phyloP scores from a whole-genome alignment of 1,284 basidiomycete species.

The Ceratobasidium theobromae region DNA sequence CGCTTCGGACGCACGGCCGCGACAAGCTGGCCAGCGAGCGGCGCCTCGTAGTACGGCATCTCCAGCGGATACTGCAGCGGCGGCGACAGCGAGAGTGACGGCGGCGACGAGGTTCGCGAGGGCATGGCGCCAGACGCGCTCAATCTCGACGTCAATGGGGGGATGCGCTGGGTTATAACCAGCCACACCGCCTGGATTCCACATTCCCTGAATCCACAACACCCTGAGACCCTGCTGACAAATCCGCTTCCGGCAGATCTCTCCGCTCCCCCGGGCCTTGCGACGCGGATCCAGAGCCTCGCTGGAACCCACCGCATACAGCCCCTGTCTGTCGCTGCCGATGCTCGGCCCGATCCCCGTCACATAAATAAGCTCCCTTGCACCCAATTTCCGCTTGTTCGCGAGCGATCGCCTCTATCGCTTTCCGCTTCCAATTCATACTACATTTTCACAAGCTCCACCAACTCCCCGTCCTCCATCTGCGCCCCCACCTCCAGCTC shows the following conservation, averaged over 20 bases:
- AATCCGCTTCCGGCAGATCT: no score
- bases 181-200: background rate
- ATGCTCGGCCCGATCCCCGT: conserved; percentile 17
- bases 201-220: no score
- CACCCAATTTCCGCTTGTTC: background rate
- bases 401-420: background rate
- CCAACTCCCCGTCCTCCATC: conserved; percentile 34
- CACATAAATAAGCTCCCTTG: conserved; percentile 12
- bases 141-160: background rate
- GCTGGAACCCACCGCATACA: no score
- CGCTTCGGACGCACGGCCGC: conserved; percentile 54
- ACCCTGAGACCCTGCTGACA: no score
- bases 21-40: background rate
- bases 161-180: background rate
- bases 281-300: no score
- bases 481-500: conserved; percentile 29
- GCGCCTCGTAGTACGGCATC: no score
- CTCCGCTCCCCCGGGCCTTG: no score
- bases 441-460: conserved; percentile 27
- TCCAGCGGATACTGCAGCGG: no score
- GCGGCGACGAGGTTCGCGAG: no score
- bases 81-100: background rate
- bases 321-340: no score
- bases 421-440: background rate
- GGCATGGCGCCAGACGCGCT: no score